These are phyloP conservation scores for Halophytophthora polymorphica DNA, from an alignment of 352 stramenopile genomes.

Conservation along the genomic window DNA sequence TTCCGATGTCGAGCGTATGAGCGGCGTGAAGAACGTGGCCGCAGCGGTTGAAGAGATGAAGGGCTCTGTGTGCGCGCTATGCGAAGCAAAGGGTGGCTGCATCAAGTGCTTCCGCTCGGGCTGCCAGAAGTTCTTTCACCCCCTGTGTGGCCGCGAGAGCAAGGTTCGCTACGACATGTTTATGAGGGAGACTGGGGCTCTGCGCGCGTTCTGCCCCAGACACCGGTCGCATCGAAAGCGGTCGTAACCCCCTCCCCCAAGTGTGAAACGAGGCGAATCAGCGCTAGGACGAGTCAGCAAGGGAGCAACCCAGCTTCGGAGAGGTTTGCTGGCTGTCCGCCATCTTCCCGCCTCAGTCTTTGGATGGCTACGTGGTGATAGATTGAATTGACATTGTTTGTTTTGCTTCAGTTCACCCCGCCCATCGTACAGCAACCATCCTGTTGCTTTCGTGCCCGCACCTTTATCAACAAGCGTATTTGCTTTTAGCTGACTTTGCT, in stretches of 20 bases:
- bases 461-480: too few relatives aligned
- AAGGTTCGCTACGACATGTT: slow-evolving; percentile 85
- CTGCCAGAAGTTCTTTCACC: slow-evolving; percentile 76
- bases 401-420: too few relatives aligned
- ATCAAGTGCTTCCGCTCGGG: slow-evolving; percentile 81
- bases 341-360: not conserved
- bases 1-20: slow-evolving; percentile 81
- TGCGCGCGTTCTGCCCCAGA: slow-evolving; percentile 79
- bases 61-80: slow-evolving; percentile 55
- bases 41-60: slow-evolving; percentile 69
- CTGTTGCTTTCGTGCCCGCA: too few relatives aligned
- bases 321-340: not conserved
- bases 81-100: slow-evolving; percentile 63
- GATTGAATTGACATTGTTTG: too few relatives aligned
- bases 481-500: too few relatives aligned
- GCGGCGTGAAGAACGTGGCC: slow-evolving; percentile 69
- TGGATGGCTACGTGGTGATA: slow-evolving; percentile 3
- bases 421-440: too few relatives aligned
- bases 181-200: slow-evolving; percentile 85
- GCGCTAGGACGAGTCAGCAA: not conserved
- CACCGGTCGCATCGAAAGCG: slow-evolving; percentile 57
- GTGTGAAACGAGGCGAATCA: slow-evolving; percentile 7
- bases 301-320: not conserved
- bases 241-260: slow-evolving; percentile 25
- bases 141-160: slow-evolving; percentile 79